These are phyloP conservation scores for Epichloe scottii DNA, from an alignment of 2,329 filamentous ascomycete species.

Conservation along the genomic window DNA sequence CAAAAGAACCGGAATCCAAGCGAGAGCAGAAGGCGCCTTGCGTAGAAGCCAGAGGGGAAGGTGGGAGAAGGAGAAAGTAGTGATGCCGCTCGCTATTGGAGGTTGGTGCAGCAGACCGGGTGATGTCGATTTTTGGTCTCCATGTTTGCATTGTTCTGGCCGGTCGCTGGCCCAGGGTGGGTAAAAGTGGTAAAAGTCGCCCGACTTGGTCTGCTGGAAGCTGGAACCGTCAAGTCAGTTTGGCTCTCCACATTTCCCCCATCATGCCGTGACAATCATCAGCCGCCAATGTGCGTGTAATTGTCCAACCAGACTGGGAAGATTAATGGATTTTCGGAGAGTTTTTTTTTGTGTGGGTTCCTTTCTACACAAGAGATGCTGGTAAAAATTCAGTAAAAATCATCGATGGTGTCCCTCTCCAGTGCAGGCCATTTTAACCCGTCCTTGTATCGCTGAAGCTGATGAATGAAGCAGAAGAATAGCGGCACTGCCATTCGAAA, in stretches of 20 bases:
- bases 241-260: not conserved
- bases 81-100: not conserved
- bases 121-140: not conserved
- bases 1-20: not conserved
- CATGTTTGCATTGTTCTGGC: not conserved
- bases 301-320: no score
- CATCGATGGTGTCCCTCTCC: no score
- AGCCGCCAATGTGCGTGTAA: no score
- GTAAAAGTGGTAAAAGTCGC: no score
- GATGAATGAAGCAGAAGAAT: no score
- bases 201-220: no score
- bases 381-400: no score
- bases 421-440: no score
- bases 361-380: not conserved
- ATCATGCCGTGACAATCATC: not conserved
- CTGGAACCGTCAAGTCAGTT: no score
- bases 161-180: not conserved
- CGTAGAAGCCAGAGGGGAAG: not conserved
- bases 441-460: no score
- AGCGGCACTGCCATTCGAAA: no score
- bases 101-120: not conserved
- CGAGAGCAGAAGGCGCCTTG: not conserved
- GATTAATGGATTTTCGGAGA: no score
- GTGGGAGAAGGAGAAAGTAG: not conserved
- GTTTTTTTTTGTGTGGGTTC: not conserved